These are phyloP conservation scores for Metschnikowia similis DNA, from an alignment of 805 yeast species.

Conservation along the genomic window DNA sequence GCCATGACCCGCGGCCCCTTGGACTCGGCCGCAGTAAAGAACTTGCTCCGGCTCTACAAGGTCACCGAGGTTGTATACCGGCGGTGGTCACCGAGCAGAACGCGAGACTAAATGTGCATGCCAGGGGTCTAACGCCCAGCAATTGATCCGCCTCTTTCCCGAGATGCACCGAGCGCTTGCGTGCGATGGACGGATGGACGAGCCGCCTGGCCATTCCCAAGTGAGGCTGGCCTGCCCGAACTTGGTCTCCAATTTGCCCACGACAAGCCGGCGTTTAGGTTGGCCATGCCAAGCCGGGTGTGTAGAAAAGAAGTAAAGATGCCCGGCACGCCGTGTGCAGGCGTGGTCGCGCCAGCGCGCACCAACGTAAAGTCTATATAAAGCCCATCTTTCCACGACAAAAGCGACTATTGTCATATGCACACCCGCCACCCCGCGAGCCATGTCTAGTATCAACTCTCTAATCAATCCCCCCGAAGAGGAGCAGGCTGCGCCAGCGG, in stretches of 20 bases:
- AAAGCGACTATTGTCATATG: constrained; percentile 9
- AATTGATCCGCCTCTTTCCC: too few relatives aligned
- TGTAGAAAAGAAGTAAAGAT: background rate
- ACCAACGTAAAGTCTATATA: constrained; percentile 12
- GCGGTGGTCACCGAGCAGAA: constrained; percentile 84
- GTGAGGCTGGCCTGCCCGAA: background rate
- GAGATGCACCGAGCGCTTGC: background rate
- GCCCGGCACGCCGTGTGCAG: constrained; percentile 3
- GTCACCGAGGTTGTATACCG: constrained; percentile 66
- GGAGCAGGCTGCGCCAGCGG: constrained; percentile 8
- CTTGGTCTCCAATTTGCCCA: background rate
- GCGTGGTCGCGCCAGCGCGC: background rate
- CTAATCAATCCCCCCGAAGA: constrained; percentile 26
- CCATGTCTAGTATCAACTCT: constrained; percentile 25
- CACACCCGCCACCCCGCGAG: constrained; percentile 9
- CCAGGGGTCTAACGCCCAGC: background rate
- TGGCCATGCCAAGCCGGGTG: too few relatives aligned
- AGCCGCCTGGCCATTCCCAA: too few relatives aligned
- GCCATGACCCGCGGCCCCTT: constrained; percentile 3
- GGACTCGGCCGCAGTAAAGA: constrained; percentile 14
- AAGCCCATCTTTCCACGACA: constrained; percentile 11
- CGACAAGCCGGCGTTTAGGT: too few relatives aligned
- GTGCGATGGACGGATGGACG: background rate
- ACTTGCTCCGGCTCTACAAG: constrained; percentile 40
- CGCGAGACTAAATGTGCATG: constrained; percentile 55